Base-by-base conservation (phyloP, 2,329 filamentous ascomycete genomes). In the Aspergillus novoparasiticus region DNA sequence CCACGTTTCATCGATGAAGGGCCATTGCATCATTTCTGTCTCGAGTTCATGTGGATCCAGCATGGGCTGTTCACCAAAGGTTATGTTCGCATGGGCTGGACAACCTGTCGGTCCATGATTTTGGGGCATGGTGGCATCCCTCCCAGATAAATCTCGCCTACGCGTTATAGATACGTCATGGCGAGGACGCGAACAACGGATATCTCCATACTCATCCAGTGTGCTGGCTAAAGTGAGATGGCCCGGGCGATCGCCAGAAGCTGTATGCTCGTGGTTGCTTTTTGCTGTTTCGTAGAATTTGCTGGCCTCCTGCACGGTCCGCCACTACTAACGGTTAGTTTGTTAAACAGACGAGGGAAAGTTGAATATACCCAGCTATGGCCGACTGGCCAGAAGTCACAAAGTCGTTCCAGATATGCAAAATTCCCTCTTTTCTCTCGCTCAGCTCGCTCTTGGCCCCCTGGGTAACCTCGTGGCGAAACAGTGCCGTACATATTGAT, bases 401-500 rank as follows among this genome's bases (percentile, higher is more conserved):
- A 73, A 5, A 78, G 39, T 43, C 72, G 66, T 59, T 77, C 75
- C 3, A 78, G 68, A 32, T 78, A 78, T 8, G 61, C 54, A 2
- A 78, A 64, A n/a, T 78, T 78, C 3, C 61, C 58, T 36, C 54
- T 68, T 61, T 75, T 78, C 59, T 77, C 75, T 19, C 69, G 62
- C 54, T 76, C 73, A 2, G 75, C 75, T 14, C 73, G 64, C 34
- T 68, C 69, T 2, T 71, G 62, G 1, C 75, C 75, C 0, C 75
- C 75, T 0, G 75, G 75, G 45, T 78, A 78, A 12, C 71, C 68
- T n/a, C 64, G 62, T 1, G 75, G 75, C 0, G 67, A 71, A 11
- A 78, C 72, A 8, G 75, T 76, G 2, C 75, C 75, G 58, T 78
- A 77, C 75, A 78, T 77, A 53, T 78, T 78, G 51, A 78, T 75